Evolutionary conservation across 2,329 filamentous ascomycete genomes (phyloP).

Genomic region (Chaetomiaceae sp.): DNA sequence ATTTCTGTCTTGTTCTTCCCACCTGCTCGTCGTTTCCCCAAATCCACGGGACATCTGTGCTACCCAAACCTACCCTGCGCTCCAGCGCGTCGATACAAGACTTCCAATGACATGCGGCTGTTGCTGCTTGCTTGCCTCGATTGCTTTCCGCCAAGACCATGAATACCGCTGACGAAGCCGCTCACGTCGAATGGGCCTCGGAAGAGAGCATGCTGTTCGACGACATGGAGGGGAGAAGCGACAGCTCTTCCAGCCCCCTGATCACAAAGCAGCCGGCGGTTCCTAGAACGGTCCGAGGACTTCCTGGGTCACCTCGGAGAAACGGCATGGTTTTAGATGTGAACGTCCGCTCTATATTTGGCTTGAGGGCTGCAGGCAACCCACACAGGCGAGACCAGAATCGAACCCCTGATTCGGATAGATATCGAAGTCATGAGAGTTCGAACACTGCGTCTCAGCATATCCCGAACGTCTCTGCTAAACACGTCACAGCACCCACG

Average conservation of each 20-base stretch:
- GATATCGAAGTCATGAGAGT: not conserved
- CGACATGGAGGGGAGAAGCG: not conserved
- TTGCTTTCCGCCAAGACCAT: not conserved
- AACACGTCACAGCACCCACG: not conserved
- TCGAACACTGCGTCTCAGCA: too few species aligned
- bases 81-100: not conserved
- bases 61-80: not conserved
- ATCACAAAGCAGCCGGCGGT: not conserved
- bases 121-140: not conserved
- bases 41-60: not conserved
- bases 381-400: not conserved
- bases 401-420: not conserved
- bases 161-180: not conserved
- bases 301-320: conserved; percentile 5
- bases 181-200: not conserved
- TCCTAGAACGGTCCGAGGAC: not conserved
- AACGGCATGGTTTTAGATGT: conserved; percentile 10
- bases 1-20: not conserved
- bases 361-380: not conserved
- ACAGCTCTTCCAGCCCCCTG: not conserved
- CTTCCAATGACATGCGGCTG: not conserved
- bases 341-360: conserved; percentile 4
- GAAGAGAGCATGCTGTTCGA: not conserved
- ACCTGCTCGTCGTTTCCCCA: not conserved
- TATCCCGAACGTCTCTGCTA: not conserved